Evolutionary conservation across 2,329 filamentous ascomycete species (phyloP).

Genomic region (Amylocarpus encephaloides): DNA sequence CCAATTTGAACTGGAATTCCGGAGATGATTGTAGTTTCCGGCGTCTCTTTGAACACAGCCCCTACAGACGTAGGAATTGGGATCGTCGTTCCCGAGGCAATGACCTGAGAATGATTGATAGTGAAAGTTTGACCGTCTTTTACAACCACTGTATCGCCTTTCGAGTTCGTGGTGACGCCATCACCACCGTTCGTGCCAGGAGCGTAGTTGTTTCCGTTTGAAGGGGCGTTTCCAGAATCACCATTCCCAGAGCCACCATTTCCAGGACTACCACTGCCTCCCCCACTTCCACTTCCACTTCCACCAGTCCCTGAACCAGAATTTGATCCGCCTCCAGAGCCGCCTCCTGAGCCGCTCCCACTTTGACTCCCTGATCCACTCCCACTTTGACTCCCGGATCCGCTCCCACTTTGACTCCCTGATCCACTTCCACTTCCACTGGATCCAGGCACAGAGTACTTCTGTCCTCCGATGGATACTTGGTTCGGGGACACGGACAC

Average conservation of each 20-base stretch:
- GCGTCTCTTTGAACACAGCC: conserved; percentile 5
- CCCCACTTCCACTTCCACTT: background rate
- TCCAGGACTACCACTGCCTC: too few species aligned
- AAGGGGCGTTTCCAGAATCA: too few species aligned
- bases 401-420: too few species aligned
- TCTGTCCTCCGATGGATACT: too few species aligned
- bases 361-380: too few species aligned
- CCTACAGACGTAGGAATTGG: conserved; percentile 15
- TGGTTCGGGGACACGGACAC: background rate
- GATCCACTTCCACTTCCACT: too few species aligned
- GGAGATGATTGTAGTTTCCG: conserved; percentile 16
- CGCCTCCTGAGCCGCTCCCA: background rate
- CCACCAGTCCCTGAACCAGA: background rate
- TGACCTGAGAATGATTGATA: conserved; percentile 23
- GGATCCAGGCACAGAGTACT: too few species aligned
- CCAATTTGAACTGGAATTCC: conserved; percentile 18
- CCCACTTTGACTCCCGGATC: too few species aligned
- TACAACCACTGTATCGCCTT: conserved; percentile 16
- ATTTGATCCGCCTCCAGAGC: conserved; percentile 21
- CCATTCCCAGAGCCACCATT: too few species aligned
- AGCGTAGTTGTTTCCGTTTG: too few species aligned
- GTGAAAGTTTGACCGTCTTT: conserved; percentile 24
- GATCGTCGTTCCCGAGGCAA: conserved; percentile 18
- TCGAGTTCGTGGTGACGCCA: background rate
- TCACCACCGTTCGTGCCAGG: background rate